Evolutionary conservation across 106 monocot genomes (phyloP).

Genomic region (Xerophyta viscosa): DNA sequence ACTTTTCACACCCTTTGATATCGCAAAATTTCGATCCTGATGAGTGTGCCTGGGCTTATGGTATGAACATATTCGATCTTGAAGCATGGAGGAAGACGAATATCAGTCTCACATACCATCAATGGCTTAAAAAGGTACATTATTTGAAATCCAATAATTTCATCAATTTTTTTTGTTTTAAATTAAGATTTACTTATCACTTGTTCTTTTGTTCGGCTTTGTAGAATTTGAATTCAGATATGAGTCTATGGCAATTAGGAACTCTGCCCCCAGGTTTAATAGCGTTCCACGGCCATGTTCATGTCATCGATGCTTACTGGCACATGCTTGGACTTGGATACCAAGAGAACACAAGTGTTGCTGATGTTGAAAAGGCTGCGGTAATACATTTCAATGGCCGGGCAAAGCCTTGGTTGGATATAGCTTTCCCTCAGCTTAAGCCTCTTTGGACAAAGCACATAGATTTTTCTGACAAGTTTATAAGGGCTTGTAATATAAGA

Average conservation of each 20-base stretch:
- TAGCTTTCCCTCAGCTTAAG: constrained; percentile 67
- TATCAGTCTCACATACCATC: constrained; percentile 47
- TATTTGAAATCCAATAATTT: neutral
- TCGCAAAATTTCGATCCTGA: constrained; percentile 21
- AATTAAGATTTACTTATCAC: neutral
- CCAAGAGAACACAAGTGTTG: constrained; percentile 56
- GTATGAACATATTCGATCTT: constrained; percentile 50
- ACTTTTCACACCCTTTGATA: constrained; percentile 42
- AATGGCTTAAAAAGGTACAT: constrained; percentile 56
- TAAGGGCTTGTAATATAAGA: constrained; percentile 55
- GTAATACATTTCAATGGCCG: constrained; percentile 81
- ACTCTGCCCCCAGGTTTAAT: constrained; percentile 80
- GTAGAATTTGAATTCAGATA: constrained; percentile 65
- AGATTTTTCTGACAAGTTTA: constrained; percentile 55
- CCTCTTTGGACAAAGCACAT: constrained; percentile 54
- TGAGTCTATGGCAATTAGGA: constrained; percentile 81
- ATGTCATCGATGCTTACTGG: constrained; percentile 63
- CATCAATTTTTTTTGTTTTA: neutral
- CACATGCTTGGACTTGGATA: constrained; percentile 82
- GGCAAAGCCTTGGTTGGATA: constrained; percentile 81
- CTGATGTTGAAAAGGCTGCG: constrained; percentile 45
- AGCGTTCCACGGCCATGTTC: constrained; percentile 72
- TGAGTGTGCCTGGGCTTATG: constrained; percentile 46
- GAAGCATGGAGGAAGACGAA: constrained; percentile 47
- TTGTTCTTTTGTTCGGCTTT: neutral